Percentiles rank a stretch among this genome's conserved stretches.
Evolutionary conservation across 352 stramenopile species (phyloP).

Genomic region (Phytophthora hybrid): DNA sequence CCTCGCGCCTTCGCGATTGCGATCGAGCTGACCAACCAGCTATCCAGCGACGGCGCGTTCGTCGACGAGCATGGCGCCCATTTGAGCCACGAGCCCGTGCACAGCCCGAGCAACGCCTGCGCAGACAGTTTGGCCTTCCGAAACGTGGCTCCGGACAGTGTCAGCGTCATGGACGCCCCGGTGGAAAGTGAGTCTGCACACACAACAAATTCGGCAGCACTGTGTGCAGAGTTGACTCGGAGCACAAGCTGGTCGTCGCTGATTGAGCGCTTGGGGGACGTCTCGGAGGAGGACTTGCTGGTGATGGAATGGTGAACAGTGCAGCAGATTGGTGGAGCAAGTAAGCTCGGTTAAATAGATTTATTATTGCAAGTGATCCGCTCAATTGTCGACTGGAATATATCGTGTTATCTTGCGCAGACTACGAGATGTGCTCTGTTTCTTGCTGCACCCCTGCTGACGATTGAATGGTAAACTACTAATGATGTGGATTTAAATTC

Average conservation of each 20-base stretch:
- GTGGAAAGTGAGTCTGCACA: not conserved
- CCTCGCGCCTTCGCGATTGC: slow-evolving; percentile 24
- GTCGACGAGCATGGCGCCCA: slow-evolving; percentile 13
- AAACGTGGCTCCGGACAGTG: slow-evolving; percentile 5
- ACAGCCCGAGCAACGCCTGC: not conserved
- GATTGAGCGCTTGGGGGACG: slow-evolving; percentile 18
- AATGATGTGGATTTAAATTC: too few species aligned
- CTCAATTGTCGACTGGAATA: too few species aligned
- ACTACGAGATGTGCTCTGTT: too few species aligned
- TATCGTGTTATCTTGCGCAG: too few species aligned
- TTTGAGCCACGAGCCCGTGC: not conserved
- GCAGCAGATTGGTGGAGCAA: too few species aligned
- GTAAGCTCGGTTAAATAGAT: too few species aligned
- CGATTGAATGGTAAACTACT: too few species aligned
- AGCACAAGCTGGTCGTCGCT: slow-evolving; percentile 22
- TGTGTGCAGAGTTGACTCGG: not conserved
- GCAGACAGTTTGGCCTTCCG: slow-evolving; percentile 3
- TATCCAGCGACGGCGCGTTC: slow-evolving; percentile 30
- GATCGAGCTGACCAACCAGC: slow-evolving; percentile 26
- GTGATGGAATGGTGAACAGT: slow-evolving; percentile 7
- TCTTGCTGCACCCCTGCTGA: too few species aligned
- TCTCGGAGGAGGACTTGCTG: slow-evolving; percentile 18
- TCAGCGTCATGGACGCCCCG: not conserved
- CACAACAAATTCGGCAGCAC: not conserved
- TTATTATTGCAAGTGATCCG: too few species aligned